These are phyloP conservation scores for Luffa aegyptiaca DNA, from an alignment of 306 rosid species.

Conservation along the genomic window DNA sequence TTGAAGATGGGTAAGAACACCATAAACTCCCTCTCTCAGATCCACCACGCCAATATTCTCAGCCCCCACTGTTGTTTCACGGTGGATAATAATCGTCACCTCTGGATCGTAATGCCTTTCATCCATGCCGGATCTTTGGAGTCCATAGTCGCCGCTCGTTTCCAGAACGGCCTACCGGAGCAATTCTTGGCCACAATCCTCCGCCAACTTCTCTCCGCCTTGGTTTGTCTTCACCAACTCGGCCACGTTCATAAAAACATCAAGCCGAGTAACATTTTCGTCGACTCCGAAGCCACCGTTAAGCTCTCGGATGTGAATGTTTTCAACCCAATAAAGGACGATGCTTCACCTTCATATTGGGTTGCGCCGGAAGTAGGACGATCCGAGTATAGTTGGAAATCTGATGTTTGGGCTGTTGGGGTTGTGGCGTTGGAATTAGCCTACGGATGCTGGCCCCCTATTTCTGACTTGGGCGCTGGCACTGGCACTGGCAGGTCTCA, in stretches of 20 bases:
- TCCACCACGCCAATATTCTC: slow-evolving; percentile 48
- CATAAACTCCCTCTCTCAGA: slow-evolving; percentile 21
- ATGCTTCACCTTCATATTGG: slow-evolving; percentile 43
- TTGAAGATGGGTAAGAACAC: slow-evolving; percentile 27
- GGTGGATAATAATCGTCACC: slow-evolving; percentile 19
- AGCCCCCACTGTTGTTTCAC: slow-evolving; percentile 46
- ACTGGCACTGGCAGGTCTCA: too few relatives aligned
- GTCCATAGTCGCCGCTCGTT: slow-evolving; percentile 33
- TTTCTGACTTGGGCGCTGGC: too few relatives aligned
- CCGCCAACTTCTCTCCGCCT: slow-evolving; percentile 24
- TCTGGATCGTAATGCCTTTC: slow-evolving; percentile 68
- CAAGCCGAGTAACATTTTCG: slow-evolving; percentile 44
- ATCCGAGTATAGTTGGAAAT: slow-evolving; percentile 35
- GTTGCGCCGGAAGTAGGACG: slow-evolving; percentile 37
- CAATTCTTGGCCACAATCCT: slow-evolving; percentile 41
- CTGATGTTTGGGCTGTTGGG: slow-evolving; percentile 60
- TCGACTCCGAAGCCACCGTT: slow-evolving; percentile 32
- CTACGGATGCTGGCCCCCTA: slow-evolving; percentile 49
- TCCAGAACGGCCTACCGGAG: slow-evolving; percentile 30
- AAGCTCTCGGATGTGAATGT: slow-evolving; percentile 44
- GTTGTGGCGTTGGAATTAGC: slow-evolving; percentile 48
- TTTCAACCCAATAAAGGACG: slow-evolving; percentile 18
- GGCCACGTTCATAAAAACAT: slow-evolving; percentile 49
- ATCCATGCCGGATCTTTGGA: slow-evolving; percentile 44
- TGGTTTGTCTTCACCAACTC: slow-evolving; percentile 53